Evolutionary conservation across 345 rosid species (phyloP).

Genomic region (Eucalyptus erythrocorys): DNA sequence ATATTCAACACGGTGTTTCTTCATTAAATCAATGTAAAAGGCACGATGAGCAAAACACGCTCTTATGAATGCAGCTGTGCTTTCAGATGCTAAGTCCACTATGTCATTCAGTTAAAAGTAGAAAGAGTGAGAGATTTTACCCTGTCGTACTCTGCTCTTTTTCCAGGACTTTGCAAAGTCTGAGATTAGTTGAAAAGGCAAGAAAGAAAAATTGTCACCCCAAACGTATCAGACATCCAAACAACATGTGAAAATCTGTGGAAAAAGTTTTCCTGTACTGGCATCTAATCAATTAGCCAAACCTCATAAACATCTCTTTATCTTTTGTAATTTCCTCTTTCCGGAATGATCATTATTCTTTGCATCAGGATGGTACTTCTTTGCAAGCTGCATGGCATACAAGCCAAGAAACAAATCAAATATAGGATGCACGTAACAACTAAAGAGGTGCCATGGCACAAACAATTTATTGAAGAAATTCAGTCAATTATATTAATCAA

Average conservation of each 20-base stretch:
- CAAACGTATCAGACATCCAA: not conserved
- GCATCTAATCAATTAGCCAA: not conserved
- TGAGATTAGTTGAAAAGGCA: constrained; percentile 11
- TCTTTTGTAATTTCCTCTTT: constrained; percentile 72
- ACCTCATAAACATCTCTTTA: constrained; percentile 89
- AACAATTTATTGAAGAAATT: not conserved
- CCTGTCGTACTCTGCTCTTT: constrained; percentile 58
- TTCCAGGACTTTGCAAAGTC: constrained; percentile 51
- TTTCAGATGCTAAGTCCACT: not conserved
- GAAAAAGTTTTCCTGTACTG: not conserved
- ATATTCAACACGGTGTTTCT: constrained; percentile 31
- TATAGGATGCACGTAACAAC: not conserved
- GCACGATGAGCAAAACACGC: not conserved
- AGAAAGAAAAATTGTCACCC: not conserved
- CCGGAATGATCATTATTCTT: constrained; percentile 72
- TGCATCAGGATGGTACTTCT: constrained; percentile 87
- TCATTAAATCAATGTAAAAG: not conserved
- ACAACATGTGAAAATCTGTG: not conserved
- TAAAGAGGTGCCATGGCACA: not conserved
- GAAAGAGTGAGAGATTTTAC: constrained; percentile 6
- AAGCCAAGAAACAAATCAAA: not conserved
- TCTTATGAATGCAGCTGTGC: not conserved
- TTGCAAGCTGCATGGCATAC: constrained; percentile 60
- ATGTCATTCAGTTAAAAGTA: not conserved
- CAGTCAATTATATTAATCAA: not conserved